phyloP scores from a whole-genome alignment of 805 yeast genomes.

The Candida anglica region DNA sequence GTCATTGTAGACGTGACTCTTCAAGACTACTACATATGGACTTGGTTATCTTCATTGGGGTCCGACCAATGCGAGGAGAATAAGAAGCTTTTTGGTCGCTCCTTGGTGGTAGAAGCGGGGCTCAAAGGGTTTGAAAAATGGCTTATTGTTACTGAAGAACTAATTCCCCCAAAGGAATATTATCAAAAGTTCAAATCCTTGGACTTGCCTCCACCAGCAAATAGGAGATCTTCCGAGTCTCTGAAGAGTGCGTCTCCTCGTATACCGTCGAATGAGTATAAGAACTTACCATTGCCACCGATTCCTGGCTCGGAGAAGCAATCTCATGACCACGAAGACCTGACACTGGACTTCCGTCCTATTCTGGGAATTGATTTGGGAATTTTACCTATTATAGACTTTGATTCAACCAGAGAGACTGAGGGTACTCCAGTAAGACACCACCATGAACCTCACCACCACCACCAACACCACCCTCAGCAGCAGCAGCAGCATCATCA shows the following conservation, averaged over 20 bases:
- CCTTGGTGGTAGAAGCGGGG: constrained; percentile 78
- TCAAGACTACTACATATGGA: constrained; percentile 88
- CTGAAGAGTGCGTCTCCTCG: no score
- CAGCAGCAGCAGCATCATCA: no score
- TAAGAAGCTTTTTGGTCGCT: constrained; percentile 73
- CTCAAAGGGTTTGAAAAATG: constrained; percentile 75
- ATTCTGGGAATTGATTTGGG: no score
- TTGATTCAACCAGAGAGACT: no score
- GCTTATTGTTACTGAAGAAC: constrained; percentile 71
- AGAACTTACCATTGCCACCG: constrained; percentile 21
- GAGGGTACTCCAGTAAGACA: no score
- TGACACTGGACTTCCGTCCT: no score
- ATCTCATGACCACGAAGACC: not conserved
- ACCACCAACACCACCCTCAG: no score
- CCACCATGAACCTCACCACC: no score
- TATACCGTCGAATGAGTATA: no score
- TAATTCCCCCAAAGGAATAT: constrained; percentile 37
- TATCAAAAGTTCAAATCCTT: constrained; percentile 16
- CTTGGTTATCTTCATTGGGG: constrained; percentile 79
- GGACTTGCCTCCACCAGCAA: constrained; percentile 2
- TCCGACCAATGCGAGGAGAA: constrained; percentile 65
- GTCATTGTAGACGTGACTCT: constrained; percentile 58
- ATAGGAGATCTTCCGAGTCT: constrained; percentile 5
- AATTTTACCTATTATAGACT: no score
- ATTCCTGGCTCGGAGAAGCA: constrained; percentile 8